Percentiles rank a stretch among this genome's conserved stretches.
These are phyloP conservation scores for Penicillium sp. DNA, from an alignment of 2,329 filamentous ascomycete species.

Conservation along the genomic window DNA sequence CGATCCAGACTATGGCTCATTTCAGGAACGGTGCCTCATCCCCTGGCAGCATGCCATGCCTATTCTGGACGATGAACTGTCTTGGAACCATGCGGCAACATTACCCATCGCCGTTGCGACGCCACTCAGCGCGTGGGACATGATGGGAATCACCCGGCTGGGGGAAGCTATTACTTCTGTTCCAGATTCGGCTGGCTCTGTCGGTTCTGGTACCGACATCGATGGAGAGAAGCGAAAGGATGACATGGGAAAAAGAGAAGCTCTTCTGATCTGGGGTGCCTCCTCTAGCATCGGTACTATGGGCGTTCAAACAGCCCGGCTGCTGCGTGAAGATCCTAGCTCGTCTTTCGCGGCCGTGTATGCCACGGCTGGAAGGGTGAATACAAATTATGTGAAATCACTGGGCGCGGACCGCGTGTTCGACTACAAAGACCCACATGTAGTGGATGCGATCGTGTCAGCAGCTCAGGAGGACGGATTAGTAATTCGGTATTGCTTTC, in stretches of 20 bases:
- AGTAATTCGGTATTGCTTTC: constrained; percentile 44
- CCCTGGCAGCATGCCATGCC: constrained; percentile 43
- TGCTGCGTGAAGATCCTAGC: constrained; percentile 35
- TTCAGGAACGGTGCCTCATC: constrained; percentile 47
- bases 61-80: constrained; percentile 34
- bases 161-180: constrained; percentile 10
- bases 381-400: constrained; percentile 33
- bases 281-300: constrained; percentile 49
- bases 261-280: constrained; percentile 47
- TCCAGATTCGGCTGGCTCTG: not conserved
- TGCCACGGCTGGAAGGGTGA: constrained; percentile 39
- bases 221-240: not conserved
- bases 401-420: constrained; percentile 42
- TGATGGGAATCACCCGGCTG: constrained; percentile 33
- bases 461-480: constrained; percentile 40
- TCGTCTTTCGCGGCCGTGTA: constrained; percentile 44
- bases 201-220: not conserved
- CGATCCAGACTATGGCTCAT: constrained; percentile 49
- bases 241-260: constrained; percentile 26
- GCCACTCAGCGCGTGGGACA: constrained; percentile 42
- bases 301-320: constrained; percentile 43
- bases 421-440: constrained; percentile 36
- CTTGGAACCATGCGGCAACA: constrained; percentile 44
- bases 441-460: constrained; percentile 34
- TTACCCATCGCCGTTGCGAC: constrained; percentile 42